Evolutionary conservation across 163 green algal species (phyloP).

Genomic region (Scenedesmus sp.): DNA sequence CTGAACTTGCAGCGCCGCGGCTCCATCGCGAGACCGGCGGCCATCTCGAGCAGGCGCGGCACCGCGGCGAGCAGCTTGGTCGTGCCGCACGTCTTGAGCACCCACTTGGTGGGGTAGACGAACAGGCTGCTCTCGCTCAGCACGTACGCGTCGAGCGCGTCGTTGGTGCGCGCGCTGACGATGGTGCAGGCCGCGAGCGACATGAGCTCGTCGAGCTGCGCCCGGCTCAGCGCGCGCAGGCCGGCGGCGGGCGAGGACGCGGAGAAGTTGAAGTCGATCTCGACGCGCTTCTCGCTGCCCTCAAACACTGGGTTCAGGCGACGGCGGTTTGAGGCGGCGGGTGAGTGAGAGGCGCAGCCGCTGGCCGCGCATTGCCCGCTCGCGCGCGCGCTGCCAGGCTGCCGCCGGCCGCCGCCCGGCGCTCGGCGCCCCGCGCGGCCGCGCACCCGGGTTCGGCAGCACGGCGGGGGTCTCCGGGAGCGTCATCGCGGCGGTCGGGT

Average conservation of each 20-base stretch:
- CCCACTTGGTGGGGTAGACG: slow-evolving; percentile 87
- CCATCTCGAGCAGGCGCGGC: slow-evolving; percentile 79
- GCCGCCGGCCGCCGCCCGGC: too few relatives aligned
- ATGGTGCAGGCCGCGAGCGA: slow-evolving; percentile 92
- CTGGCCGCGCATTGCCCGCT: too few relatives aligned
- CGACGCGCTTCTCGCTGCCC: slow-evolving; percentile 96
- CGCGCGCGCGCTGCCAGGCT: too few relatives aligned
- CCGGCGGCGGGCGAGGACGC: slow-evolving; percentile 51
- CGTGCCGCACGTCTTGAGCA: slow-evolving; percentile 99
- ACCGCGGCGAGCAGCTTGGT: slow-evolving; percentile 88
- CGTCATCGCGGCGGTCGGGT: slow-evolving; percentile 26
- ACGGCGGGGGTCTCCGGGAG: slow-evolving; percentile 32
- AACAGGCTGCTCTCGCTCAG: slow-evolving; percentile 97
- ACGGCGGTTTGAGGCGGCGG: too few relatives aligned
- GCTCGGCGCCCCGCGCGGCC: neutral
- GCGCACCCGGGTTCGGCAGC: slow-evolving; percentile 39
- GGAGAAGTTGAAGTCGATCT: slow-evolving; percentile 82
- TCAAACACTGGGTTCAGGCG: slow-evolving; percentile 62
- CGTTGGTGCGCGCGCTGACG: slow-evolving; percentile 84
- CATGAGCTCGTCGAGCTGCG: slow-evolving; percentile 90
- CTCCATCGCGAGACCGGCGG: slow-evolving; percentile 70
- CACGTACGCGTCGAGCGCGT: slow-evolving; percentile 95
- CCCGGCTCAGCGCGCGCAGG: slow-evolving; percentile 81
- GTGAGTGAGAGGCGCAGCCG: too few relatives aligned
- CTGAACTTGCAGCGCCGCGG: slow-evolving; percentile 88